Evolutionary conservation across 2,329 filamentous ascomycete genomes (phyloP), one percentile per base, ranked within the genome.

Genomic region (Colletotrichum melonis): DNA sequence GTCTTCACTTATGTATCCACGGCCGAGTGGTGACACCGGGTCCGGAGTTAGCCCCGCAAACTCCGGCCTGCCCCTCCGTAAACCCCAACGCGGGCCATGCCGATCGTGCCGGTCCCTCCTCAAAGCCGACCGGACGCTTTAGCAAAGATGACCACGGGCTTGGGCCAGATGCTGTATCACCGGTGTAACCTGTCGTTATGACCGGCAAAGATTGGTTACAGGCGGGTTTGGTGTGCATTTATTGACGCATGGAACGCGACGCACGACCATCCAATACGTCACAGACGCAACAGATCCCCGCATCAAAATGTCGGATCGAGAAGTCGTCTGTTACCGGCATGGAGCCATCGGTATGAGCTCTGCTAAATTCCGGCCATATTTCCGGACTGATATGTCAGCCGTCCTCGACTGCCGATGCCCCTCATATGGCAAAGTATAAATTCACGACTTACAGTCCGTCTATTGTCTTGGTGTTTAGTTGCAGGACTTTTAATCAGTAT

Each of bases 291-390:
- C 5, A 5, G 22, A 46, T 38, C 69, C 57, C 69, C 69, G 64
- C 64, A 72, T 28, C 26, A 32, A 6, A 28, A 6, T 7, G 14
- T 54, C 30, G 30, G 12, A 54, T 19, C 30, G 24, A 2, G 19
- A 32, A 24, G 22, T 35, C 38, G 16, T 35, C 30, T 67, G 64
- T 49, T 52, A 32, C n/a, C 55, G 30, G 38, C 38, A 42, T 42
- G 38, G 38, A n/a, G 4, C 19, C 32, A 22, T 59, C 57, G 57
- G 28, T 14, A 12, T 26, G 24, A 12, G 22, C 5, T 7, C 24
- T 30, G 32, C 57, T 63, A 68, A 63, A 69, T 63, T 69, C 69
- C 69, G 64, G 38, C 4, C 28, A 22, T 72, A 72, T 69, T 38
- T 58, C 69, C 69, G 69, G 16, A 3, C n/a, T 63, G 9, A 46